Percentiles rank a stretch among this genome's conserved stretches.
Evolutionary conservation across 345 rosid genomes (phyloP).

Genomic region (Trapa incisa): DNA sequence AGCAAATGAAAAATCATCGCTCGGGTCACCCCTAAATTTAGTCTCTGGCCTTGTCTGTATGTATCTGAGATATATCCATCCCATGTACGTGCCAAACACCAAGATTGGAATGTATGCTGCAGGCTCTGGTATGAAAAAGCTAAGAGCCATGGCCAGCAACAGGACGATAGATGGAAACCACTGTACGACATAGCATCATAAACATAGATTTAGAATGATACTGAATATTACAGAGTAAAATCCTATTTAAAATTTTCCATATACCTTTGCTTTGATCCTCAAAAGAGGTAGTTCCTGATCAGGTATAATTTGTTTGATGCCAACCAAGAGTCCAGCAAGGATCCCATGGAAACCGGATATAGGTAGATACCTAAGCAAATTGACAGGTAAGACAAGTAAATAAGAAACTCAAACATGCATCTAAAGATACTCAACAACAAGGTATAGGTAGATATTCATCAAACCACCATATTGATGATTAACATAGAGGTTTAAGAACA

Average conservation of each 20-base stretch:
- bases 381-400: background rate
- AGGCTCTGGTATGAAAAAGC: constrained; percentile 68
- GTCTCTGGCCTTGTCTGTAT: constrained; percentile 76
- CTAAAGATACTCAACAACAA: background rate
- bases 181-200: constrained; percentile 29
- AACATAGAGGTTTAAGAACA: background rate
- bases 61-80: constrained; percentile 94
- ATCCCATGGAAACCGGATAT: constrained; percentile 91
- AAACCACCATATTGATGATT: background rate
- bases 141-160: constrained; percentile 45
- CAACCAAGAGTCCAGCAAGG: constrained; percentile 80
- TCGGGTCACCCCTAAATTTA: constrained; percentile 85
- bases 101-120: constrained; percentile 77
- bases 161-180: constrained; percentile 85
- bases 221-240: background rate
- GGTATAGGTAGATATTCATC: background rate
- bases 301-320: constrained; percentile 88
- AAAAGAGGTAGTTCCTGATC: constrained; percentile 74
- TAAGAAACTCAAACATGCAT: background rate
- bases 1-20: constrained; percentile 87
- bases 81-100: constrained; percentile 76
- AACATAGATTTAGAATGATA: background rate
- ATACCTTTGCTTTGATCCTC: constrained; percentile 85
- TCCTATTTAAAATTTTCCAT: background rate
- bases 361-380: constrained; percentile 65